Evolutionary conservation across 1,284 basidiomycete genomes (phyloP), one percentile per base, ranked within the genome.

Genomic region (Athelia sp.): DNA sequence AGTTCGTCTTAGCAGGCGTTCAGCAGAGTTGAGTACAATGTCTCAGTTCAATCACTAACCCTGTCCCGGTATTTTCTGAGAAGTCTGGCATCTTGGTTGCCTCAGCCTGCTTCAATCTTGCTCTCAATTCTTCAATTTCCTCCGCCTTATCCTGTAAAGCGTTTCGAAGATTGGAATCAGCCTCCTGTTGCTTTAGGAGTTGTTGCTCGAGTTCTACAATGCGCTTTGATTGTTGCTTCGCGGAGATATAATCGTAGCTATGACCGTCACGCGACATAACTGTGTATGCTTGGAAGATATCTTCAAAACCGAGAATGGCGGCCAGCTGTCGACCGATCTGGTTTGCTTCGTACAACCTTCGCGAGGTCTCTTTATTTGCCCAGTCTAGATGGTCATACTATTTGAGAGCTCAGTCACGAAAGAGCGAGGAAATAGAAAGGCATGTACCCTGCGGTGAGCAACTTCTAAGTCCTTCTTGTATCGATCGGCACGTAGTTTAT

Each of bases 241-340:
- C 72, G 2, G 62, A 50, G 0, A 60, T 47, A 1, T 62, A 62
- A 26, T 61, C 43, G 35, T 66, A 66, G 1, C 63, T 57, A 2
- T 64, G 59, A 31, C 71, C 9, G 19, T 23, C 23, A 21, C 21
- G 21, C 24, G 43, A 67, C 29, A 76, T 58, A 14, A 59, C 57
- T 3, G 65, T 57, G 45, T 73, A 63, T 0, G 69, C 69, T 34
- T 74, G 70, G 9, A 54, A 56, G 1, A 70, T 52, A 40, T 68
- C 62, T 1, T 60, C 52, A 50, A 72, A 75, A 1, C 72, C 73
- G 22, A 76, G 62, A 0, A 56, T 56, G 3, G 55, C 50, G 1
- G 69, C 72, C 2, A 74, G 60, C n/a, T 61, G 56, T 14, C 62
- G 54, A 1, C 58, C 61, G 1, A 66, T 59, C 17, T 67, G 60